phyloP scores from a whole-genome alignment of 1,139 yeast genomes.

The Lodderomyces orthopsilosis region DNA sequence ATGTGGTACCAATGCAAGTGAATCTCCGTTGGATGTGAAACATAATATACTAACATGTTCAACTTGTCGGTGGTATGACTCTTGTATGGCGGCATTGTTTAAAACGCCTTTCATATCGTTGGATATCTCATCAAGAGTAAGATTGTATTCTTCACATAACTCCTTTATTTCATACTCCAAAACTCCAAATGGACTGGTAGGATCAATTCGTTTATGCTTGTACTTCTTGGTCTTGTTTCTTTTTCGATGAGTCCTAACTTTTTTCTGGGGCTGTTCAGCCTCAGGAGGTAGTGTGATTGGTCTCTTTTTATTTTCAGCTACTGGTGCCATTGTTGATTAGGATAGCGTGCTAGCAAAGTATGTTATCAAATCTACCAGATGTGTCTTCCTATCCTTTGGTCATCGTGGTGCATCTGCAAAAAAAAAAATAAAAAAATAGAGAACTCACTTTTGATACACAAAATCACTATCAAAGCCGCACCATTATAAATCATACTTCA shows the following conservation, averaged over 20 bases:
- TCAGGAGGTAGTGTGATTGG: constrained; percentile 4
- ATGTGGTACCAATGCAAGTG: constrained; percentile 59
- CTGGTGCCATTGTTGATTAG: constrained; percentile 1
- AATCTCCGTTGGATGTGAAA: constrained; percentile 79
- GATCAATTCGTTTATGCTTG: constrained; percentile 63
- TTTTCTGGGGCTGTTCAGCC: neutral
- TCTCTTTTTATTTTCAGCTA: constrained; percentile 11
- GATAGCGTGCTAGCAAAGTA: too few relatives aligned
- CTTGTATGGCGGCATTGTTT: constrained; percentile 52
- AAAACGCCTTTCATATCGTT: constrained; percentile 68
- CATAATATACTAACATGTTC: constrained; percentile 54
- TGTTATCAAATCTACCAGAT: too few relatives aligned
- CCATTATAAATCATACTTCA: neutral
- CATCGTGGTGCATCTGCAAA: neutral
- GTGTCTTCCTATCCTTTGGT: neutral
- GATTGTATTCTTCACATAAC: constrained; percentile 42
- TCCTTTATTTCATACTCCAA: constrained; percentile 70
- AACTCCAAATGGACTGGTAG: constrained; percentile 81
- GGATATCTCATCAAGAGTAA: constrained; percentile 46
- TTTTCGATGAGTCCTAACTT: constrained; percentile 2
- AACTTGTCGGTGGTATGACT: constrained; percentile 58
- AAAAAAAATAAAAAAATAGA: neutral
- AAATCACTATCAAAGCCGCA: constrained; percentile 1
- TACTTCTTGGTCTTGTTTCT: constrained; percentile 29
- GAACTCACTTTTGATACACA: neutral